Conservation (phyloP, 129 eudicot genomes). For the Artemisia tridentata region DNA sequence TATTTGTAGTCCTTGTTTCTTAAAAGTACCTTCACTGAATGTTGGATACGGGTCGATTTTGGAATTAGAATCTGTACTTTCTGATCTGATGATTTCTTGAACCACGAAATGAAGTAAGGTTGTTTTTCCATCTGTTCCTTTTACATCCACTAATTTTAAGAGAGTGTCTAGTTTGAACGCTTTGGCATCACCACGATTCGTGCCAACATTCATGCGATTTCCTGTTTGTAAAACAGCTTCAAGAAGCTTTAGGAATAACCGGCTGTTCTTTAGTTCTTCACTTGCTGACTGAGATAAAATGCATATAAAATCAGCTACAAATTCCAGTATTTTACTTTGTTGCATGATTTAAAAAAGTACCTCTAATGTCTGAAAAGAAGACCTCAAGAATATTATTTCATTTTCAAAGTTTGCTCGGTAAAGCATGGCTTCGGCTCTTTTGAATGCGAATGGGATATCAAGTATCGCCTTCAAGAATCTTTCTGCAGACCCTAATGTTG, state of each 20-base stretch:
- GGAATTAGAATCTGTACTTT: conserved; percentile 43
- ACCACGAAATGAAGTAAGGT: conserved; percentile 95
- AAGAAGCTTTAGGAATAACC: conserved; percentile 86
- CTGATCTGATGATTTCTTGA: conserved; percentile 89
- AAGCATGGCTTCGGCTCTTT: conserved; percentile 93
- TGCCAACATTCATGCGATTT: conserved; percentile 94
- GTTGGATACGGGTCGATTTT: conserved; percentile 31
- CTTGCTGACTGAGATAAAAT: conserved; percentile 63
- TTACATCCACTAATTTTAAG: conserved; percentile 73
- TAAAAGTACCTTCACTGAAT: conserved; percentile 60
- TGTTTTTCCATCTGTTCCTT: conserved; percentile 94
- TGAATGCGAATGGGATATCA: conserved; percentile 81
- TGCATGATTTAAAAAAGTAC: conserved; percentile 30
- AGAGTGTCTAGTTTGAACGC: conserved; percentile 91
- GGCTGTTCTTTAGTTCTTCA: conserved; percentile 74
- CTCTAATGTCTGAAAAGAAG: conserved; percentile 74
- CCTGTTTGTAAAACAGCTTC: conserved; percentile 94
- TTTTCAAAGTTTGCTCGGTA: conserved; percentile 82
- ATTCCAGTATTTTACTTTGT: not conserved
- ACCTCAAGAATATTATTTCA: conserved; percentile 69
- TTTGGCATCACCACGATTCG: conserved; percentile 88
- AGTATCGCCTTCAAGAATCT: conserved; percentile 73
- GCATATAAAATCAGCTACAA: conserved; percentile 21
- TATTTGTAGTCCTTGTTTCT: conserved; percentile 81
- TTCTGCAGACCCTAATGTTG: conserved; percentile 89